A percentile compares a stretch with the other conserved stretches of the same genome.
Conservation (phyloP, 176 grass and related monocot genomes). For the Pontederia crassipes region DNA sequence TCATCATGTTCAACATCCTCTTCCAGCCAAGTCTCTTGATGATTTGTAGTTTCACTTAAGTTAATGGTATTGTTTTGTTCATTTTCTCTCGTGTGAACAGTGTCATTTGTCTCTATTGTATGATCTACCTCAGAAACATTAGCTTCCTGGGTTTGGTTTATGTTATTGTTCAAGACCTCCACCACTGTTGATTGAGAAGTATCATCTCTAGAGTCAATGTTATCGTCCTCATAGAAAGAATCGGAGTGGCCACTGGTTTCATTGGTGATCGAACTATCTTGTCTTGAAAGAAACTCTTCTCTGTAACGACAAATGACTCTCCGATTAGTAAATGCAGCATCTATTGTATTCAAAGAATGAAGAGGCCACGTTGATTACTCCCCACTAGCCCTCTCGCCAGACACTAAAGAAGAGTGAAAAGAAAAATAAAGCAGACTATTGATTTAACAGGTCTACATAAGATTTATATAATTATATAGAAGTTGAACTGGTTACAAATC, state of each 20-base stretch:
- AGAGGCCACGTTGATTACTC: neutral
- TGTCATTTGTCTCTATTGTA: constrained; percentile 2
- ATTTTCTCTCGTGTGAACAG: neutral
- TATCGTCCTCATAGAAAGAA: constrained; percentile 22
- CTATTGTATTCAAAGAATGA: neutral
- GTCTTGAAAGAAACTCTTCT: constrained; percentile 44
- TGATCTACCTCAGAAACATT: neutral
- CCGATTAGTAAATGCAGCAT: too few relatives aligned
- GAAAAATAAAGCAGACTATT: too few relatives aligned
- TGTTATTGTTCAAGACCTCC: neutral
- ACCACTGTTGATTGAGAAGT: neutral
- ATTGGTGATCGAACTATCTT: constrained; percentile 18
- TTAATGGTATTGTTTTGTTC: neutral
- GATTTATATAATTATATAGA: too few relatives aligned
- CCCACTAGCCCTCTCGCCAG: too few relatives aligned
- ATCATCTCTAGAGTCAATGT: constrained; percentile 1
- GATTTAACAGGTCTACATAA: too few relatives aligned
- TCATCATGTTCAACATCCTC: neutral
- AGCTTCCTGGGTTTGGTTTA: neutral
- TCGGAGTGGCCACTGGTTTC: constrained; percentile 22
- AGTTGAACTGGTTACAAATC: too few relatives aligned
- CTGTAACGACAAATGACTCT: constrained; percentile 37
- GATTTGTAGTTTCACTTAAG: neutral
- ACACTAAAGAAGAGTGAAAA: too few relatives aligned
- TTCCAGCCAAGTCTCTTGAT: neutral